These are phyloP conservation scores for Diaporthe ilicicola DNA, from an alignment of 2,329 filamentous ascomycete genomes.

Conservation along the genomic window DNA sequence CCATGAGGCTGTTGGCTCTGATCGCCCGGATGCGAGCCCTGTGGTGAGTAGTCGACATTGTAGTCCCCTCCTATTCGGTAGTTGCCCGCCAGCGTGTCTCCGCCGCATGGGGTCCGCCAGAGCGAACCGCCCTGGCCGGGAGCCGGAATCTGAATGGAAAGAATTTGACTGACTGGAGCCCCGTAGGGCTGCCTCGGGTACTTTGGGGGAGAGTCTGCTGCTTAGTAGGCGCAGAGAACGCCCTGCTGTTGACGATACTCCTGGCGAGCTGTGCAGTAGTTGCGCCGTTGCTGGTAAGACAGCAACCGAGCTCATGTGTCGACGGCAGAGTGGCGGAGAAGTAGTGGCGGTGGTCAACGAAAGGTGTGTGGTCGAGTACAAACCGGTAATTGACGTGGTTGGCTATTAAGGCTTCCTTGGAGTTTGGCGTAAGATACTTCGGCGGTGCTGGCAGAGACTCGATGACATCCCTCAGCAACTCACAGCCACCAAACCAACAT, in stretches of 20 bases:
- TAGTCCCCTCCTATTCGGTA: conserved; percentile 76
- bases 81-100: conserved; percentile 77
- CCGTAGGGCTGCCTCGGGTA: conserved; percentile 57
- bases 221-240: conserved; percentile 43
- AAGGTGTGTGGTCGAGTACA: conserved; percentile 34
- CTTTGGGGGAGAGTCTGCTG: conserved; percentile 39
- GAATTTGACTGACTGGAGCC: conserved; percentile 63
- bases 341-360: conserved; percentile 35
- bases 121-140: conserved; percentile 79
- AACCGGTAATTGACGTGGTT: conserved; percentile 31
- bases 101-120: conserved; percentile 79
- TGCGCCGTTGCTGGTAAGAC: conserved; percentile 42
- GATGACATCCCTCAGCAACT: conserved; percentile 20
- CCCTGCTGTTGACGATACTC: conserved; percentile 42
- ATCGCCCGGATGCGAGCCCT: conserved; percentile 71
- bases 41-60: conserved; percentile 78
- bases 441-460: conserved; percentile 23
- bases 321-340: conserved; percentile 38
- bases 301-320: conserved; percentile 48
- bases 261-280: conserved; percentile 39
- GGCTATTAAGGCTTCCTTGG: conserved; percentile 22
- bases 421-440: conserved; percentile 33
- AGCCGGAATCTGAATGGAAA: conserved; percentile 70
- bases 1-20: conserved; percentile 71
- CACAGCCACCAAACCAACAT: conserved; percentile 24